Evolutionary conservation across 2,329 filamentous ascomycete species (phyloP).

Genomic region (Fusarium citri): DNA sequence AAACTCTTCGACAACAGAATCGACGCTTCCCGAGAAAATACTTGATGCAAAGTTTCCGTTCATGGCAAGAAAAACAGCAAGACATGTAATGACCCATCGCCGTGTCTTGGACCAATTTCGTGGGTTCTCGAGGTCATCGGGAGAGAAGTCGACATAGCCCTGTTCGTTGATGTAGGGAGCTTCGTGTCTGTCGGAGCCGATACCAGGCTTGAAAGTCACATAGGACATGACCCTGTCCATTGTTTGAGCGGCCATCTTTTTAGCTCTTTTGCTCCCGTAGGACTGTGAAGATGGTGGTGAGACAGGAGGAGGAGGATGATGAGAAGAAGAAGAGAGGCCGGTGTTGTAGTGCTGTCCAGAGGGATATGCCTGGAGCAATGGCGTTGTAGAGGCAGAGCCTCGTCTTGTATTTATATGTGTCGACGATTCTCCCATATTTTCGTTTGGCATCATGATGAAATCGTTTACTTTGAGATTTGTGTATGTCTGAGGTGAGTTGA

Average conservation of each 20-base stretch:
- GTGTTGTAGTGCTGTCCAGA: not conserved
- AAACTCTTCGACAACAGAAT: slow-evolving; percentile 52
- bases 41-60: slow-evolving; percentile 65
- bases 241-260: not conserved
- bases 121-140: slow-evolving; percentile 63
- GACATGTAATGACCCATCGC: slow-evolving; percentile 56
- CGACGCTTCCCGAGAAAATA: slow-evolving; percentile 50
- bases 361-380: not conserved
- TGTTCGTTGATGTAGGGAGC: slow-evolving; percentile 60
- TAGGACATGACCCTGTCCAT: slow-evolving; percentile 2
- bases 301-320: not conserved
- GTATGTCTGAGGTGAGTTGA: not conserved
- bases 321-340: not conserved
- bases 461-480: not conserved
- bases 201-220: slow-evolving; percentile 13
- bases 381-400: not conserved
- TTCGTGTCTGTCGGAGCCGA: slow-evolving; percentile 15
- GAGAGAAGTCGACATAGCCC: slow-evolving; percentile 63
- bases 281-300: too few relatives aligned
- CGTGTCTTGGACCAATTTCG: slow-evolving; percentile 59
- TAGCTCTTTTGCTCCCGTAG: not conserved
- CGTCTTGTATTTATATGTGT: slow-evolving; percentile 14
- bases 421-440: not conserved
- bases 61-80: slow-evolving; percentile 60
- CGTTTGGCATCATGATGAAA: slow-evolving; percentile 11